Percentiles rank a stretch among this genome's conserved stretches.
These are phyloP conservation scores for Cornus controversa DNA, from an alignment of 148 eudicot genomes.

Conservation along the genomic window DNA sequence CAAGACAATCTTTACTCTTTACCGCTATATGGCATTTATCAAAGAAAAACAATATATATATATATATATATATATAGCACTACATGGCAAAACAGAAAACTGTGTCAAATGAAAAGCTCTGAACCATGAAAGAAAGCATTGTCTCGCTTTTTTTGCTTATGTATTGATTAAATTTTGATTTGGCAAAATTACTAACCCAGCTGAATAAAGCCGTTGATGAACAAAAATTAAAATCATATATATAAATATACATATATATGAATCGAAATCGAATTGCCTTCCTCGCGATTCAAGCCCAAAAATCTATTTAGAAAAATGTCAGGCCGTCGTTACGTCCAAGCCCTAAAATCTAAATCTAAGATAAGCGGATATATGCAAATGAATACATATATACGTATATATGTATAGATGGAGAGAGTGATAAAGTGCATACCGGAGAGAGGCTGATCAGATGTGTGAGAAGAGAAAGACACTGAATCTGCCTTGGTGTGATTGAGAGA, in stretches of 20 bases:
- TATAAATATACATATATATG: no score
- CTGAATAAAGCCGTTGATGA: neutral
- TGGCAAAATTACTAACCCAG: neutral
- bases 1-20: neutral
- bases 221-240: no score
- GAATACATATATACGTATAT: no score
- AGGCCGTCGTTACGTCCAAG: neutral
- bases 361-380: no score
- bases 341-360: neutral
- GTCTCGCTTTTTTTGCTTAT: neutral
- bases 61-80: neutral
- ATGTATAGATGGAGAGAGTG: no score
- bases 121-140: neutral
- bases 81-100: neutral
- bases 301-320: neutral
- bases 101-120: no score
- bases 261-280: neutral
- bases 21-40: no score
- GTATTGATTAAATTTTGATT: no score
- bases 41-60: no score
- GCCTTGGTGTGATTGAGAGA: neutral
- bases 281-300: neutral
- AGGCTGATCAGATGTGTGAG: neutral
- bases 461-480: neutral
- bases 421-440: neutral